Conservation (phyloP, 176 grass and related monocot species). For the Phoenix dactylifera region DNA sequence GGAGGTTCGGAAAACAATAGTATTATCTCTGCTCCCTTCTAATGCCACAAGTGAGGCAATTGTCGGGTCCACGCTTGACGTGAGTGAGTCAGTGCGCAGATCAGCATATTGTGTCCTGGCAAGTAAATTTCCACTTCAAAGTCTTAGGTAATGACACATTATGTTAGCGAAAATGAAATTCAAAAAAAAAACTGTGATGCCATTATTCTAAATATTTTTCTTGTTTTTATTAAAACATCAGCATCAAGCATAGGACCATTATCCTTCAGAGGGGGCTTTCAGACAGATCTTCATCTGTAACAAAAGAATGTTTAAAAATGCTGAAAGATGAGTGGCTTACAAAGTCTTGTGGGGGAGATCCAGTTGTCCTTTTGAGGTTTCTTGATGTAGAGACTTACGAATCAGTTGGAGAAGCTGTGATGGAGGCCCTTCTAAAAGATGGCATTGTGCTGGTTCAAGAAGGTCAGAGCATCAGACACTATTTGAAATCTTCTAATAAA, state of each 20-base stretch:
- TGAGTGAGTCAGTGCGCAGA: slow-evolving; percentile 61
- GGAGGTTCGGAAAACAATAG: slow-evolving; percentile 69
- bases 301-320: slow-evolving; percentile 72
- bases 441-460: slow-evolving; percentile 53
- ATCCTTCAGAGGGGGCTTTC: slow-evolving; percentile 80
- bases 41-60: slow-evolving; percentile 59
- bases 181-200: background rate
- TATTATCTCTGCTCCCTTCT: slow-evolving; percentile 69
- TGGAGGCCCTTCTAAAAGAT: slow-evolving; percentile 64
- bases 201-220: background rate
- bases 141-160: slow-evolving; percentile 50
- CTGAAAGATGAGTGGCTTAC: slow-evolving; percentile 93
- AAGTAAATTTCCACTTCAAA: slow-evolving; percentile 85
- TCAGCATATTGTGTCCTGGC: slow-evolving; percentile 63
- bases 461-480: slow-evolving; percentile 54
- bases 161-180: slow-evolving; percentile 5
- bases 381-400: slow-evolving; percentile 97
- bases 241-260: slow-evolving; percentile 89
- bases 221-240: slow-evolving; percentile 29
- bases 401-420: slow-evolving; percentile 70
- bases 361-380: slow-evolving; percentile 56
- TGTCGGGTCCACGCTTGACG: slow-evolving; percentile 55
- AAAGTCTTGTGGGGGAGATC: slow-evolving; percentile 56
- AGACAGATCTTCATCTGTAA: slow-evolving; percentile 62
- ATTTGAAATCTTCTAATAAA: slow-evolving; percentile 28